Percentiles rank a stretch among this genome's conserved stretches.
Evolutionary conservation across 768 basidiomycete species (phyloP).

Genomic region (Suillus fuscotomentosus): DNA sequence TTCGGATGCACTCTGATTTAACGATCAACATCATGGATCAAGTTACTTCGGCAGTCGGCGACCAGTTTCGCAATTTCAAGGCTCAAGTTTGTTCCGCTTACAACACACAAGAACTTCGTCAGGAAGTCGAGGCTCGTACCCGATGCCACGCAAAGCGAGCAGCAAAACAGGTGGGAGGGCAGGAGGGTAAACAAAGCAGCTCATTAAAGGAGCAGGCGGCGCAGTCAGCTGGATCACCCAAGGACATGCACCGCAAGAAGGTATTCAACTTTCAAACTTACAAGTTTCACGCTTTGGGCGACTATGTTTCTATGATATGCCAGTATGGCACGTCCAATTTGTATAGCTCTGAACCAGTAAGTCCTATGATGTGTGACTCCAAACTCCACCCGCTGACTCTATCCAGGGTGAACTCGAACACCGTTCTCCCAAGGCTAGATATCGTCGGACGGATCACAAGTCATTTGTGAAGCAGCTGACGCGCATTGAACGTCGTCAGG

Average conservation of each 20-base stretch:
- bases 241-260: no score
- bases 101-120: background rate
- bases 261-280: conserved; percentile 22
- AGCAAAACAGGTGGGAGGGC: conserved; percentile 4
- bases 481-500: conserved; percentile 5
- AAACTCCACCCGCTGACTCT: background rate
- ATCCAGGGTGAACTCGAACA: conserved; percentile 14
- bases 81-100: background rate
- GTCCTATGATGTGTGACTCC: conserved; percentile 8
- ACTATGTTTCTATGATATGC: conserved; percentile 16
- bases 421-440: conserved; percentile 4
- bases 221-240: no score
- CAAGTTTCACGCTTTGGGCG: conserved; percentile 23
- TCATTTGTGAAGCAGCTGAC: background rate
- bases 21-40: background rate
- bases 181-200: no score
- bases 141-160: background rate
- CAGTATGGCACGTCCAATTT: conserved; percentile 32
- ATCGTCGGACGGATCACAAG: background rate
- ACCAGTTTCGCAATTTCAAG: background rate
- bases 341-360: conserved; percentile 29
- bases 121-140: background rate
- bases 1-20: background rate
- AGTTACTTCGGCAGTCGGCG: background rate
- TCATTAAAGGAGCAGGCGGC: no score